These are phyloP conservation scores for Trichoderma afroharzianum DNA, from an alignment of 2,329 filamentous ascomycete species.

Conservation along the genomic window DNA sequence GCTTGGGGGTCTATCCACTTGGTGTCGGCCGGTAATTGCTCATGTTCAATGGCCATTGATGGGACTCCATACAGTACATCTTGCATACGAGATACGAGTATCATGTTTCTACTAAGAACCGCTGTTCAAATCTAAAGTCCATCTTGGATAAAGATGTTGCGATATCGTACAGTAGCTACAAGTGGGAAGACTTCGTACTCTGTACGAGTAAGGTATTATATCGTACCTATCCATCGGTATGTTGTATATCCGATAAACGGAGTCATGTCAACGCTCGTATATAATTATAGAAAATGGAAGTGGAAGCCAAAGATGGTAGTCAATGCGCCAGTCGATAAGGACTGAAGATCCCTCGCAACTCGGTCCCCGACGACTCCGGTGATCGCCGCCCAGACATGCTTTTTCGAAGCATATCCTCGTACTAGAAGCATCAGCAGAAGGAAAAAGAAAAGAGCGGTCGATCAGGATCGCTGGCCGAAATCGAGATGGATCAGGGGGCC, in stretches of 20 bases:
- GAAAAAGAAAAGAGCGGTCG: not conserved
- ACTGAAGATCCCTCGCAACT: not conserved
- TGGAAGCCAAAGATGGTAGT: not conserved
- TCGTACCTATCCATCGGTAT: not conserved
- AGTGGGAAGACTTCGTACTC: not conserved
- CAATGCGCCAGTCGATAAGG: not conserved
- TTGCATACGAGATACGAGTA: not conserved
- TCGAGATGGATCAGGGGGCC: conserved; percentile 14
- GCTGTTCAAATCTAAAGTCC: not conserved
- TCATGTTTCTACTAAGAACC: not conserved
- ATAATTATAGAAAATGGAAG: not conserved
- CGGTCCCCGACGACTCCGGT: not conserved
- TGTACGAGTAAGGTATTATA: not conserved
- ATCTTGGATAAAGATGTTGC: not conserved
- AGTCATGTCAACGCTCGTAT: not conserved
- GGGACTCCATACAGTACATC: not conserved
- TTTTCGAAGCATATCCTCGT: not conserved
- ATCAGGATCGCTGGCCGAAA: conserved; percentile 12
- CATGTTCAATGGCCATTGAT: not conserved
- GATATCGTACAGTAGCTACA: not conserved
- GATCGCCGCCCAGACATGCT: not conserved
- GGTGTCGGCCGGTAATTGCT: not conserved
- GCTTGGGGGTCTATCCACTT: not conserved
- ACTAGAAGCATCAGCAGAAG: not conserved
- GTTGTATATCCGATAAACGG: not conserved